These are phyloP conservation scores for Colletotrichum acutatum DNA, from an alignment of 2,329 filamentous ascomycete genomes.

Conservation along the genomic window DNA sequence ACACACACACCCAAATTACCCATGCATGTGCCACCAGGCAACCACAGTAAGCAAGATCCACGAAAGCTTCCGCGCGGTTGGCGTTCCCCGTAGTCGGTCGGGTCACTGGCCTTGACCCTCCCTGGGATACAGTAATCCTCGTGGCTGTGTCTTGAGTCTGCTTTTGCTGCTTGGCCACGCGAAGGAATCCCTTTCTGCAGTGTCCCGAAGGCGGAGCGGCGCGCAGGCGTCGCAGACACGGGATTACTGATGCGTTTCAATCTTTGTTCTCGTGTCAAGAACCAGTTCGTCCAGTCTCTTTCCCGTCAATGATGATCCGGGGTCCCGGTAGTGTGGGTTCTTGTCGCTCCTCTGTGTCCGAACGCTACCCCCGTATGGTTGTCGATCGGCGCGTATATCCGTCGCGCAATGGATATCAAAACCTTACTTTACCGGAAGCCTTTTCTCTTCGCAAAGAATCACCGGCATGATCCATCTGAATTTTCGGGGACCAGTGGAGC, in stretches of 20 bases:
- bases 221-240: background rate
- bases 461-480: background rate
- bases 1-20: background rate
- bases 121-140: background rate
- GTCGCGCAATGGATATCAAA: background rate
- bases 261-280: background rate
- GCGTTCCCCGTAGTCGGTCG: background rate
- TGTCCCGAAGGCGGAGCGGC: background rate
- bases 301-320: background rate
- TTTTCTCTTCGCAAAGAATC: background rate
- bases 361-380: background rate
- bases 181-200: background rate
- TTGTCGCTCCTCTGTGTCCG: background rate
- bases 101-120: background rate
- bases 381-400: background rate
- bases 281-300: background rate
- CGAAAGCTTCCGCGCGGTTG: background rate
- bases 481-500: constrained; percentile 16
- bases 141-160: background rate
- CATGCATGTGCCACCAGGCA: constrained; percentile 23
- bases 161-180: background rate
- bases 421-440: background rate
- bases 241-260: background rate
- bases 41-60: background rate
- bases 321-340: background rate